Percentiles rank a stretch among this genome's conserved stretches.
phyloP scores from a whole-genome alignment of 2,329 filamentous ascomycete genomes.

The Trichophyton simii region DNA sequence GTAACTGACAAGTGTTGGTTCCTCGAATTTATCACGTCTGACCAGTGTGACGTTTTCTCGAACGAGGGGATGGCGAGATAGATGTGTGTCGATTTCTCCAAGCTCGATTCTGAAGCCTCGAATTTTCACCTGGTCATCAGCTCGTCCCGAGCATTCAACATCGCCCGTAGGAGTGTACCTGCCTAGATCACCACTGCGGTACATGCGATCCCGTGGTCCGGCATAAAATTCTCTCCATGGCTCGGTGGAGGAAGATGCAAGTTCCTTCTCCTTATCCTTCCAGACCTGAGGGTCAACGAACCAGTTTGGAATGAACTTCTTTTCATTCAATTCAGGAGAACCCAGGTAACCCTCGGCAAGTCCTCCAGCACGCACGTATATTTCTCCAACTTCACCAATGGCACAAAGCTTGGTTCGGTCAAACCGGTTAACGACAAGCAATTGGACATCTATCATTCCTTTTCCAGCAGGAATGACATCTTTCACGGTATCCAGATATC shows the following conservation, averaged over 20 bases:
- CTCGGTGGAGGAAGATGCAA: conserved; percentile 42
- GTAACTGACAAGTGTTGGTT: conserved; percentile 77
- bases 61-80: conserved; percentile 61
- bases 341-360: conserved; percentile 70
- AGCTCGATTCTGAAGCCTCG: conserved; percentile 92
- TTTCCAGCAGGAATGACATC: conserved; percentile 72
- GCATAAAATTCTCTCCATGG: conserved; percentile 68
- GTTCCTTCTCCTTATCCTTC: conserved; percentile 50
- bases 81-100: conserved; percentile 76
- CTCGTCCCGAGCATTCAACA: conserved; percentile 65
- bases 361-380: conserved; percentile 70
- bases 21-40: conserved; percentile 70
- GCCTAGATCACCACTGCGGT: conserved; percentile 78
- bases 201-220: conserved; percentile 73
- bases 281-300: conserved; percentile 65
- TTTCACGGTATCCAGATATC: conserved; percentile 50
- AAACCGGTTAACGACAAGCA: conserved; percentile 66
- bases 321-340: conserved; percentile 48
- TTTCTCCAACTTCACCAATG: conserved; percentile 71
- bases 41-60: conserved; percentile 79
- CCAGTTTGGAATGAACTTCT: conserved; percentile 78
- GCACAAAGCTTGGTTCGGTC: conserved; percentile 58
- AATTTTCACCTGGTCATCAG: conserved; percentile 88
- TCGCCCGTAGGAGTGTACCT: conserved; percentile 57
- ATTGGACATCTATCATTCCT: conserved; percentile 81